Percentiles rank a stretch among this genome's conserved stretches.
Conservation (phyloP, 805 yeast species). For the Blastobotrys terrestris region DNA sequence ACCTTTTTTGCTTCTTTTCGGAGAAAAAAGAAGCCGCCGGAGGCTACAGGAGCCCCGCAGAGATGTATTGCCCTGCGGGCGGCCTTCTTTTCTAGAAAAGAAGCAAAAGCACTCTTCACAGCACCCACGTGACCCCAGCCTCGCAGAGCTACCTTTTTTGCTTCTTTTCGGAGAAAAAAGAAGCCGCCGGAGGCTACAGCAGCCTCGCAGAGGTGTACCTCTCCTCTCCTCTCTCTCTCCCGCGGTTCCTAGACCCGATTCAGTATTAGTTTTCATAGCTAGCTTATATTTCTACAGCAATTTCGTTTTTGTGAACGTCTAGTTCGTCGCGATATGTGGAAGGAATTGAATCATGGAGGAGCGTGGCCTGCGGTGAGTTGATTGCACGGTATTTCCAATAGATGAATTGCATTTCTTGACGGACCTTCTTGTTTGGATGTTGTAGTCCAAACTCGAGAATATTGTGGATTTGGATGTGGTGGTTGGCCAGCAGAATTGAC, state of each 20-base stretch:
- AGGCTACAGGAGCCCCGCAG: too few species aligned
- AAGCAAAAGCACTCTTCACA: too few species aligned
- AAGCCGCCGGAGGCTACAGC: neutral
- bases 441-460: neutral
- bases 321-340: neutral
- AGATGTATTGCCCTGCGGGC: too few species aligned
- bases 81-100: too few species aligned
- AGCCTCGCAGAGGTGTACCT: too few species aligned
- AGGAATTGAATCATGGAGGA: neutral
- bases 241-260: too few species aligned
- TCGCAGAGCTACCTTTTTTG: too few species aligned
- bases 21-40: too few species aligned
- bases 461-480: neutral
- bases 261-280: neutral
- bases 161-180: neutral
- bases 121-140: too few species aligned
- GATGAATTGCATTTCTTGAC: slow-evolving; percentile 1
- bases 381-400: slow-evolving; percentile 1
- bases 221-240: too few species aligned
- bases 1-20: too few species aligned
- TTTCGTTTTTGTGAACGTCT: neutral
- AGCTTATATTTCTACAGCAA: neutral
- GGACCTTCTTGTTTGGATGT: slow-evolving; percentile 1
- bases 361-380: slow-evolving; percentile 2
- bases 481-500: neutral